Base-by-base conservation (phyloP, 2,329 filamentous ascomycete species). In the Sodiomyces alkalinus region DNA sequence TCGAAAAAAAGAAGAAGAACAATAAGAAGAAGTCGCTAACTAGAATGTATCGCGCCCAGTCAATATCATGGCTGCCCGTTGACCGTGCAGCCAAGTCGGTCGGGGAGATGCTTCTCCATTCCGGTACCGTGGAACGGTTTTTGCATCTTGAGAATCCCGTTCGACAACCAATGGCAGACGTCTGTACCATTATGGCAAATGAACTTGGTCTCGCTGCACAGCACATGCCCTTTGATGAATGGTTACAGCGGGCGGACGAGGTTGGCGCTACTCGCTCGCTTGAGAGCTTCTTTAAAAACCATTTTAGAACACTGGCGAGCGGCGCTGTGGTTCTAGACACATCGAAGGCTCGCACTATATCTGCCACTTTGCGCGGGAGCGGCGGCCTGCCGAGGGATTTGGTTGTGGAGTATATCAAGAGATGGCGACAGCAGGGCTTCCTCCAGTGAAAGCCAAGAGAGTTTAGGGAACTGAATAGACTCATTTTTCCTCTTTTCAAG, bases 61-160 rank as follows among this genome's bases (percentile, higher is more conserved):
- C 20, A 11, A 29, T 38, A 15, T 41, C 38, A 9, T 41, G 39
- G 39, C 27, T 41, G 4, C 39, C 39, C 5, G 36, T 41, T 4
- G 39, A 41, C 17, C 31, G 39, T 13, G 39, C 39, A 7, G 38
- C 38, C 6, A 24, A 17, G 15, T 39, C 31, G 2, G 16, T 41
- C 2, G 15, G 23, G 19, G 39, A 41, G 17, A 22, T 22, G 21
- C 6, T 12, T n/a, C 21, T 22, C 11, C 21, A 22, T n/a, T 10
- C 13, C n/a, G 21, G 21, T 10, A 12, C n/a, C 13, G 21, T 22
- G 6, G 11, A 10, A n/a, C 21, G 21, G 6, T 39, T 40, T 19
- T 25, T 42, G 4, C 40, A 42, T 27, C 27, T 42, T 3, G 40
- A 42, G 18, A 42, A 39, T 22, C 40, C 40, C 2, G 27, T 38